Conservation (phyloP, 2,329 filamentous ascomycete species). For the Trichophyton benhamiae region DNA sequence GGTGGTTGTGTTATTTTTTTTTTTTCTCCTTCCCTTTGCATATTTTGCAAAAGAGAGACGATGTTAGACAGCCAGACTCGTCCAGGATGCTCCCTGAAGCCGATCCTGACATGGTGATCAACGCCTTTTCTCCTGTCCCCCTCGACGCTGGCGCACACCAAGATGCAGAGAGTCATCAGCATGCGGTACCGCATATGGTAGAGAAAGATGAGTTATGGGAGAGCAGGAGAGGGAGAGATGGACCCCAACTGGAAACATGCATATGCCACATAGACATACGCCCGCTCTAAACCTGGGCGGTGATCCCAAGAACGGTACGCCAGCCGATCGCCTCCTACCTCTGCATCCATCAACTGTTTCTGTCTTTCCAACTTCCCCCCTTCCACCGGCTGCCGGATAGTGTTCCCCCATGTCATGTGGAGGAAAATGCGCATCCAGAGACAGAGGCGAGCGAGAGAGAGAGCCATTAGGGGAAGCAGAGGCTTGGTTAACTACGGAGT, state of each 20-base stretch:
- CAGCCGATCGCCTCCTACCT: background rate
- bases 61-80: background rate
- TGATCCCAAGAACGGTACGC: constrained; percentile 1
- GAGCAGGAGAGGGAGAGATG: background rate
- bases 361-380: background rate
- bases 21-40: background rate
- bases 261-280: background rate
- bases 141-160: background rate
- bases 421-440: background rate
- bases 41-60: background rate
- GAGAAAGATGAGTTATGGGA: background rate
- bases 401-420: background rate
- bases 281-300: background rate
- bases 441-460: background rate
- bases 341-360: background rate
- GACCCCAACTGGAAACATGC: background rate
- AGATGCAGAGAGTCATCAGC: background rate
- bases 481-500: background rate
- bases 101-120: constrained; percentile 1
- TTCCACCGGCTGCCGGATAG: background rate
- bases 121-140: background rate
- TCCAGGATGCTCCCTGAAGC: constrained; percentile 1
- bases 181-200: background rate
- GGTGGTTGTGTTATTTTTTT: background rate
- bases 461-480: background rate